Evolutionary conservation across 1,284 basidiomycete genomes (phyloP).

Genomic region (Fomitopsis schrenkii): DNA sequence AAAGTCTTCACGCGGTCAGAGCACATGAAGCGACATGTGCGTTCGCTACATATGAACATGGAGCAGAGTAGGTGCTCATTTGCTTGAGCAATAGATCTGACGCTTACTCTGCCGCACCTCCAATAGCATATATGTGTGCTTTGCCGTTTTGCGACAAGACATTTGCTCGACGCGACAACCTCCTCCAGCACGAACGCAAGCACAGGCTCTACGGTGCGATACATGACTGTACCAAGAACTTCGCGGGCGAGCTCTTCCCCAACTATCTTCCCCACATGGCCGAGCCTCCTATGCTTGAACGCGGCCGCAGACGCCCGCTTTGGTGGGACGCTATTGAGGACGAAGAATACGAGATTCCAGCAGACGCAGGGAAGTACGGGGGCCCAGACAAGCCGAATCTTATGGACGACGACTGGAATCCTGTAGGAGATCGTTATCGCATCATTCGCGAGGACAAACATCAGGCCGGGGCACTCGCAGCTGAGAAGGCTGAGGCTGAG

Average conservation of each 20-base stretch:
- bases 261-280: neutral
- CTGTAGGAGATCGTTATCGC: neutral
- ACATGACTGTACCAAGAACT: conserved; percentile 15
- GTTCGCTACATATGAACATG: conserved; percentile 65
- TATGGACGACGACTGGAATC: neutral
- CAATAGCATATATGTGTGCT: conserved; percentile 10
- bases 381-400: neutral
- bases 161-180: conserved; percentile 15
- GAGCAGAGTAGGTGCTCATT: conserved; percentile 62
- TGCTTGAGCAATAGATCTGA: no score
- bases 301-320: neutral
- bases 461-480: neutral
- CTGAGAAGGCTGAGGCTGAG: neutral
- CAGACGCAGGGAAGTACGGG: neutral
- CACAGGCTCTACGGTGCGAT: conserved; percentile 17
- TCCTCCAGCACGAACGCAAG: conserved; percentile 10
- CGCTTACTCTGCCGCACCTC: neutral
- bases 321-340: no score
- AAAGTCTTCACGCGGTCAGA: conserved; percentile 74
- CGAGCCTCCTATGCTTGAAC: neutral
- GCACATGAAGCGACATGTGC: conserved; percentile 76
- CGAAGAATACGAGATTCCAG: neutral
- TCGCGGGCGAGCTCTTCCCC: conserved; percentile 7
- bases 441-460: neutral
- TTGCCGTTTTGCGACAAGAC: conserved; percentile 13